Conservation (phyloP, 2,329 filamentous ascomycete genomes). For the Colletotrichum gloeosporioides region DNA sequence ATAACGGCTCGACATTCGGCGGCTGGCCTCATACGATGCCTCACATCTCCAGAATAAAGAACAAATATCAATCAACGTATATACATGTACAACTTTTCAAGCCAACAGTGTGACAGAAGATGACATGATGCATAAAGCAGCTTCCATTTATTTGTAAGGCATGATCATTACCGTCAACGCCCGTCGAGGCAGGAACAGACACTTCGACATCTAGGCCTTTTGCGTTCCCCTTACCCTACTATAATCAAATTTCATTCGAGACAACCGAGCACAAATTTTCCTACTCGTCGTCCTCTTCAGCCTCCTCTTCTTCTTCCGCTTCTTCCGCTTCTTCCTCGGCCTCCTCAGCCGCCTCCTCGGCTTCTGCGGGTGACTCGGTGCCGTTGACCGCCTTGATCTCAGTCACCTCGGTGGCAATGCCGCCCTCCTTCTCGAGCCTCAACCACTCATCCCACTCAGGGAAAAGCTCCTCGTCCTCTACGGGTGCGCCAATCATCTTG, state of each 20-base stretch:
- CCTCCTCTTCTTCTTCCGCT: constrained; percentile 24
- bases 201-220: constrained; percentile 24
- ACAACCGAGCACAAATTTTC: not conserved
- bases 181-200: constrained; percentile 20
- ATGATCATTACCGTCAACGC: constrained; percentile 27
- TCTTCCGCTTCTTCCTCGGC: constrained; percentile 32
- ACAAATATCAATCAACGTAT: not conserved
- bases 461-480: constrained; percentile 86
- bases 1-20: not conserved
- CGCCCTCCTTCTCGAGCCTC: constrained; percentile 77
- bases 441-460: constrained; percentile 96
- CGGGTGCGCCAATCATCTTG: constrained; percentile 82
- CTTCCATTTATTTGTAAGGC: constrained; percentile 23
- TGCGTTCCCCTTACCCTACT: constrained; percentile 17
- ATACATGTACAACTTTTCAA: constrained; percentile 13
- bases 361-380: constrained; percentile 26
- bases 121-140: constrained; percentile 20
- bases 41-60: not conserved
- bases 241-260: constrained; percentile 9
- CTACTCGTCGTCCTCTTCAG: constrained; percentile 25
- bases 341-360: constrained; percentile 27
- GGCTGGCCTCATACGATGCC: not conserved
- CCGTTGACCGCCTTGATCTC: constrained; percentile 27
- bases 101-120: constrained; percentile 16
- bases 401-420: constrained; percentile 38